Base-by-base conservation (phyloP, 441 rosid species). In the Syzygium syzygioides region DNA sequence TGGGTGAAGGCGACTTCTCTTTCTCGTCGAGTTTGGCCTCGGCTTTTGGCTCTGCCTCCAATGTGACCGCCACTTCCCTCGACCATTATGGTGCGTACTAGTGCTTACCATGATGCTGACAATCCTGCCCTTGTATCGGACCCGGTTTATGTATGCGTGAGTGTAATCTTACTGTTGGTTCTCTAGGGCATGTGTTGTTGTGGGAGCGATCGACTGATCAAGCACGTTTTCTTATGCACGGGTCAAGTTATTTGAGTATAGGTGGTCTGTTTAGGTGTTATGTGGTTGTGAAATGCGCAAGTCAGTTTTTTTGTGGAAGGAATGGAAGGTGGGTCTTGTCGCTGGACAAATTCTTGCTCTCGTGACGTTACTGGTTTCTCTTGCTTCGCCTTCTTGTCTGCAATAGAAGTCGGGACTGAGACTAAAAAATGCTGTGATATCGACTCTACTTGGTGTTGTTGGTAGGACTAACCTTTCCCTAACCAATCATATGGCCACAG, bases 1-100 rank as follows among this genome's bases (percentile, higher is more conserved):
- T 95, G 18, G 96, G 96, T 1, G 97, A 95, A 88, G 97, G 97
- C 37, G 96, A 95, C 88, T 94, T 95, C 92, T 95, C 97, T 2
- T 93, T 96, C 50, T 94, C 97, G 48, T 23, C 54, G 66, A 88
- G 93, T 66, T 88, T 95, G 86, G 97, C 96, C 55, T 25, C 48
- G 62, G 79, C 88, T 83, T 95, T 96, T 84, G 91, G 91, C 90
- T 94, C 93, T 91, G 96, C 96, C 85, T 85, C 92, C 89, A 94
- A 94, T 79, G 91, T 95, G 3, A 92, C 89, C 54, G 97, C 97
- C 87, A 89, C 96, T 32, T 96, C 96, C 84, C 94, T 90, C 57
- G 95, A 94, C 86, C 86, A 92, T 3, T 88, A 91, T 57, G 95
- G 97, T 93, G 90, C 37, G n/a, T 30, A 5, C n/a, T 25, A 41